Evolutionary conservation across 2,329 filamentous ascomycete genomes (phyloP).

Genomic region (Pseudopithomyces chartarum): DNA sequence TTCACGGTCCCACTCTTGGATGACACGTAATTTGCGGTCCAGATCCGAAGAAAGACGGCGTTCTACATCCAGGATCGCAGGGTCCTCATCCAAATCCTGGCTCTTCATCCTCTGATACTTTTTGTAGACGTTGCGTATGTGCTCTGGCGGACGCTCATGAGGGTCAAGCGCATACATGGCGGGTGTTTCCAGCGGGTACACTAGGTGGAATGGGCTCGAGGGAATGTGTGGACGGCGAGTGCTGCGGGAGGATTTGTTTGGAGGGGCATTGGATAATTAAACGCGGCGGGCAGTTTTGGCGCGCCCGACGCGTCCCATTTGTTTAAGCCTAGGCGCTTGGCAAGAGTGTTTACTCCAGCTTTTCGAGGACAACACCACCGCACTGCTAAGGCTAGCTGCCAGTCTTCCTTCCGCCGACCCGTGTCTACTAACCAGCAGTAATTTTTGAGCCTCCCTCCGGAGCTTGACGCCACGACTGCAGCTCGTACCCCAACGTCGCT

Average conservation of each 20-base stretch:
- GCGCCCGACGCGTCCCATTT: constrained; percentile 5
- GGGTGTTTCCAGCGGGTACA: not conserved
- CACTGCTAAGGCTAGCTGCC: constrained; percentile 14
- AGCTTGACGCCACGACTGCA: not conserved
- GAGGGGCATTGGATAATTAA: not conserved
- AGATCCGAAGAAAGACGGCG: constrained; percentile 32
- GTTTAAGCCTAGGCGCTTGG: constrained; percentile 2
- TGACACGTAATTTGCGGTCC: constrained; percentile 25
- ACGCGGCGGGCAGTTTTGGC: not conserved
- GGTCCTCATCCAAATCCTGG: constrained; percentile 55
- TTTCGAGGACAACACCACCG: constrained; percentile 9
- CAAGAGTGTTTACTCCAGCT: constrained; percentile 4
- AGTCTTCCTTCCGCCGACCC: constrained; percentile 11
- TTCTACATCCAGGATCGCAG: constrained; percentile 49
- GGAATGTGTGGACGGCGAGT: not conserved
- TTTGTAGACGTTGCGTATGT: constrained; percentile 76
- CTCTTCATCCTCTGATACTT: constrained; percentile 66
- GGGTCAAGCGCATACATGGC: constrained; percentile 63
- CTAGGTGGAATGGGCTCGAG: not conserved
- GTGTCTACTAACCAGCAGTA: constrained; percentile 34
- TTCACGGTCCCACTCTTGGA: constrained; percentile 23
- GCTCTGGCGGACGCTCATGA: constrained; percentile 75
- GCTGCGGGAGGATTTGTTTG: not conserved
- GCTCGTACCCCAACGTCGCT: not conserved
- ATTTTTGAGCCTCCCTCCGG: not conserved